A percentile compares a stretch with the other conserved stretches of the same genome.
These are phyloP conservation scores for Ganoderma boninense DNA, from an alignment of 1,284 basidiomycete genomes.

Conservation along the genomic window DNA sequence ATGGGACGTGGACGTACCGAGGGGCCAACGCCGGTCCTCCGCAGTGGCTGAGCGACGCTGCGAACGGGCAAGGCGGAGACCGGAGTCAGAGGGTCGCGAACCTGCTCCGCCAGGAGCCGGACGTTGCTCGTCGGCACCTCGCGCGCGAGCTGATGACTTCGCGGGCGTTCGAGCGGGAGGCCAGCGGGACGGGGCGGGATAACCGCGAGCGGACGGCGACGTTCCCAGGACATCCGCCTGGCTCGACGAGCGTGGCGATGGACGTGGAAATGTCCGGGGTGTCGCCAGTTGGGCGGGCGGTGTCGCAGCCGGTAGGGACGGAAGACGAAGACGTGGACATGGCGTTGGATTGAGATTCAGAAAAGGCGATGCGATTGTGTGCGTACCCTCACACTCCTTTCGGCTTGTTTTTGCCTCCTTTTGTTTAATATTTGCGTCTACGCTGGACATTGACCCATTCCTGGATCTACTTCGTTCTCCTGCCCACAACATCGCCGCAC, in stretches of 20 bases:
- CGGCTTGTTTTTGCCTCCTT: neutral
- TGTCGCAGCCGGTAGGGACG: neutral
- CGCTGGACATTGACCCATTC: neutral
- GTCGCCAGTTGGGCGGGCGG: conserved; percentile 4
- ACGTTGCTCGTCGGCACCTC: conserved; percentile 11
- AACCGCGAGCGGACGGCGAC: neutral
- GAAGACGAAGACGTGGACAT: conserved; percentile 29
- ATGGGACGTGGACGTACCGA: conserved; percentile 22
- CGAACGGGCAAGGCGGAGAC: neutral
- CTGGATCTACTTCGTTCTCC: neutral
- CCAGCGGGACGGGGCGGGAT: neutral
- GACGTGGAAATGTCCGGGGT: conserved; percentile 12
- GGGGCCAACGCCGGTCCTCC: conserved; percentile 7
- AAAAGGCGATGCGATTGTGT: conserved; percentile 1
- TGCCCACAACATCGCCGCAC: neutral
- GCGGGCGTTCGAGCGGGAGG: neutral
- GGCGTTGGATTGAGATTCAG: conserved; percentile 28
- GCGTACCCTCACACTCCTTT: neutral
- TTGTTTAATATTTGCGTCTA: neutral
- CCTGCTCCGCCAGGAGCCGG: conserved; percentile 5
- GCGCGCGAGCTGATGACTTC: conserved; percentile 11
- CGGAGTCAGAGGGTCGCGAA: conserved; percentile 1
- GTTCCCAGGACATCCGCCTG: neutral
- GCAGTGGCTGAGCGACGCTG: conserved; percentile 11
- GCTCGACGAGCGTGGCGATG: neutral